phyloP scores from a whole-genome alignment of 2,329 filamentous ascomycete species.

The Phyllosticta citrichinensis region DNA sequence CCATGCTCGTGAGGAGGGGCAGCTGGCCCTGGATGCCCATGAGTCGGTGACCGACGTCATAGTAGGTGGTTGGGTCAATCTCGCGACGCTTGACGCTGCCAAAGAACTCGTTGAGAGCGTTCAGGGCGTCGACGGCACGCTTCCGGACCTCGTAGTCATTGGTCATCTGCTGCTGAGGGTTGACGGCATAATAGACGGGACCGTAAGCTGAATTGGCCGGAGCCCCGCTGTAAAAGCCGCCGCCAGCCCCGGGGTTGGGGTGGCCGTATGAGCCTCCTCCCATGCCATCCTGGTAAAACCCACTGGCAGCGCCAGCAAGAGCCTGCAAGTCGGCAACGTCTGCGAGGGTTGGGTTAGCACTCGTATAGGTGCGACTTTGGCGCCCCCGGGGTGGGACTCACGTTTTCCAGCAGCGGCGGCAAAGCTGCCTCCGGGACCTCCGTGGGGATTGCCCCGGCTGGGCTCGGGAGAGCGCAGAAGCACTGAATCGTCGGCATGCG shows the following conservation, averaged over 20 bases:
- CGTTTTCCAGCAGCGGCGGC: conserved; percentile 29
- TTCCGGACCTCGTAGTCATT: conserved; percentile 66
- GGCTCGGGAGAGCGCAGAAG: conserved; percentile 55
- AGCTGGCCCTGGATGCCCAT: conserved; percentile 65
- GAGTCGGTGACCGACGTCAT: conserved; percentile 81
- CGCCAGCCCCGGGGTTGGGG: conserved; percentile 42
- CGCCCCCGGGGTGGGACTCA: conserved; percentile 21
- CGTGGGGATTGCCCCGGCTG: conserved; percentile 34
- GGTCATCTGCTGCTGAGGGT: conserved; percentile 54
- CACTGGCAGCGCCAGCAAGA: conserved; percentile 38
- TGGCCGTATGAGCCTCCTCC: conserved; percentile 31
- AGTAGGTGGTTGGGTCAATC: conserved; percentile 81
- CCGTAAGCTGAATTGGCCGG: conserved; percentile 49
- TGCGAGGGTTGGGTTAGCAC: conserved; percentile 25
- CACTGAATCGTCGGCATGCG: conserved; percentile 90
- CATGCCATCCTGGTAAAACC: conserved; percentile 38
- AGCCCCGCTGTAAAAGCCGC: conserved; percentile 43
- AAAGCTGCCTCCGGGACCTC: conserved; percentile 23
- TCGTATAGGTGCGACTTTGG: conserved; percentile 14
- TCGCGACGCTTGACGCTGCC: conserved; percentile 84
- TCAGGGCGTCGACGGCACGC: conserved; percentile 47
- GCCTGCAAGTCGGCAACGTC: conserved; percentile 39
- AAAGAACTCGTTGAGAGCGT: conserved; percentile 87
- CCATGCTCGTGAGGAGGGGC: conserved; percentile 21
- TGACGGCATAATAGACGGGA: conserved; percentile 69